Conservation (phyloP, 768 basidiomycete species). For the Suillus weaverae region DNA sequence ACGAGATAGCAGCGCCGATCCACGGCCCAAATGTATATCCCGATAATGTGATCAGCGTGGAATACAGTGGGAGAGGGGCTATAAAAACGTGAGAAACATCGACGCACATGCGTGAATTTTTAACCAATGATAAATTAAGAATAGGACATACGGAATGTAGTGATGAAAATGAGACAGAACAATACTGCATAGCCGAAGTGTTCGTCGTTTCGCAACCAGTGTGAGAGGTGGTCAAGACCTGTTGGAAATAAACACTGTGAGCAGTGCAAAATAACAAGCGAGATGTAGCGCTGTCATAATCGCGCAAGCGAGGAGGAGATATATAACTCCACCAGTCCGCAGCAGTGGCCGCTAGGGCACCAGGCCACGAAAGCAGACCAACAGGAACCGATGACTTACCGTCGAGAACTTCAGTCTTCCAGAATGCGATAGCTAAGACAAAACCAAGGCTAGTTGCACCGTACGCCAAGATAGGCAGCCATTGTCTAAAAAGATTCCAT, state of each 20-base stretch:
- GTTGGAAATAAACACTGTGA: constrained; percentile 7
- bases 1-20: constrained; percentile 84
- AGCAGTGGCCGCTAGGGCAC: constrained; percentile 8
- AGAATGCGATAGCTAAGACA: constrained; percentile 78
- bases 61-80: constrained; percentile 92
- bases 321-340: background rate
- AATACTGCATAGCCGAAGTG: constrained; percentile 77
- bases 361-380: constrained; percentile 6
- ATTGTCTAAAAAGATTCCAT: constrained; percentile 63
- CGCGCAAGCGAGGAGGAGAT: background rate
- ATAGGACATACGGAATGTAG: constrained; percentile 74
- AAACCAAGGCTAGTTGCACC: constrained; percentile 76
- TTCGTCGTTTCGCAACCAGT: constrained; percentile 71
- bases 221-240: constrained; percentile 84
- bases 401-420: constrained; percentile 78
- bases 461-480: constrained; percentile 79
- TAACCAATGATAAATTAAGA: constrained; percentile 6
- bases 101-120: constrained; percentile 14
- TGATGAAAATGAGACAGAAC: constrained; percentile 81
- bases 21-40: constrained; percentile 89
- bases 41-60: constrained; percentile 87
- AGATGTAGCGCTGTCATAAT: background rate
- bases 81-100: constrained; percentile 14
- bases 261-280: constrained; percentile 6
- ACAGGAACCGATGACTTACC: constrained; percentile 47